Percentiles rank a stretch among this genome's conserved stretches.
Evolutionary conservation across 192 early-diverging fungal genomes (phyloP).

Genomic region (Coemansia erecta): DNA sequence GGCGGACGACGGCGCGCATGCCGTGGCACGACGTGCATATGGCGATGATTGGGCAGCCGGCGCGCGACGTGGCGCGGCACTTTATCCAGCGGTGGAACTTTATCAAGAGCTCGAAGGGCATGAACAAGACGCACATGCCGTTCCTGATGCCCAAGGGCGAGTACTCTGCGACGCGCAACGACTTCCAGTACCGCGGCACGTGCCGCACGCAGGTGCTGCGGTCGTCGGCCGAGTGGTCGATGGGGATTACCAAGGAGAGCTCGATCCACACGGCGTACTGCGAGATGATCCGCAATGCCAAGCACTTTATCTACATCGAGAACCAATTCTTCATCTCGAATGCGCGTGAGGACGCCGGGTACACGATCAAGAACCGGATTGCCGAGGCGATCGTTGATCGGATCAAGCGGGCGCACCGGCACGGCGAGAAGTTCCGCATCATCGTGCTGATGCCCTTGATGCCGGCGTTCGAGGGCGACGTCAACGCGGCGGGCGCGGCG

Average conservation of each 20-base stretch:
- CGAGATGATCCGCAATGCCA: constrained; percentile 63
- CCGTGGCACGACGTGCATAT: constrained; percentile 87
- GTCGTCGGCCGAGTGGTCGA: constrained; percentile 66
- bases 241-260: constrained; percentile 62
- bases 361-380: constrained; percentile 78
- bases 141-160: constrained; percentile 69
- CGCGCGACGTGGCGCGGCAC: constrained; percentile 77
- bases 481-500: constrained; percentile 67
- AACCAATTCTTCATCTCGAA: constrained; percentile 85
- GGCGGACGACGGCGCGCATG: constrained; percentile 65
- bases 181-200: constrained; percentile 58
- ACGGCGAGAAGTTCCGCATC: constrained; percentile 67
- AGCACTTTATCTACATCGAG: constrained; percentile 88
- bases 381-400: constrained; percentile 75
- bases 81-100: constrained; percentile 90
- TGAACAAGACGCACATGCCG: constrained; percentile 57
- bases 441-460: constrained; percentile 80
- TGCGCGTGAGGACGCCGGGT: constrained; percentile 44
- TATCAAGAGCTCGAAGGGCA: constrained; percentile 70
- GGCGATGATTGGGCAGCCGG: constrained; percentile 74
- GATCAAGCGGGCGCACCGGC: constrained; percentile 68
- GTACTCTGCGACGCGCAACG: constrained; percentile 59
- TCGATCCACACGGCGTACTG: constrained; percentile 82
- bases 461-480: constrained; percentile 82
- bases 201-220: constrained; percentile 66